Evolutionary conservation across 1,284 basidiomycete species (phyloP).

Genomic region (Heliocybe sulcata): DNA sequence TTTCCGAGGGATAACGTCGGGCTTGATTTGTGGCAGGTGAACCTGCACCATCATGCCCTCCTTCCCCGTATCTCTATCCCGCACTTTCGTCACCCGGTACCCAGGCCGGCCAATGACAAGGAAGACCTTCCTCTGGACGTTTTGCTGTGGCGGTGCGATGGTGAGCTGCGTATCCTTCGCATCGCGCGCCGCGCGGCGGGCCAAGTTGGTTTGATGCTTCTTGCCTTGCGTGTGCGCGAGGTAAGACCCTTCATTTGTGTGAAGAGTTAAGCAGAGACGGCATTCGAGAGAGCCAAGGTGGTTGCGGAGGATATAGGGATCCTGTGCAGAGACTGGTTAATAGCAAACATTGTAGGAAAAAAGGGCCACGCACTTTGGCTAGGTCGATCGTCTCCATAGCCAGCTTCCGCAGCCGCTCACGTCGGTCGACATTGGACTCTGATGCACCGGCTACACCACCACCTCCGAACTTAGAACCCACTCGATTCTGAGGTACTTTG

Average conservation of each 20-base stretch:
- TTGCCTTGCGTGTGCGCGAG: slow-evolving; percentile 99
- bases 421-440: slow-evolving; percentile 92
- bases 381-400: slow-evolving; percentile 95
- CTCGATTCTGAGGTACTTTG: slow-evolving; percentile 63
- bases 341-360: neutral
- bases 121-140: slow-evolving; percentile 87
- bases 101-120: slow-evolving; percentile 97
- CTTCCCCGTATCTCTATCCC: slow-evolving; percentile 71
- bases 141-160: slow-evolving; percentile 71
- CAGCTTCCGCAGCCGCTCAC: slow-evolving; percentile 92
- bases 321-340: slow-evolving; percentile 36
- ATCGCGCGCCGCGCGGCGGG: slow-evolving; percentile 91
- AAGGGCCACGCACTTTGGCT: slow-evolving; percentile 59
- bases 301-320: slow-evolving; percentile 98
- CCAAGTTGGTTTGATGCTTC: slow-evolving; percentile 98
- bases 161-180: slow-evolving; percentile 88
- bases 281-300: slow-evolving; percentile 97
- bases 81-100: slow-evolving; percentile 86
- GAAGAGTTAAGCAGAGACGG: slow-evolving; percentile 93
- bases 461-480: slow-evolving; percentile 93
- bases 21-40: slow-evolving; percentile 91
- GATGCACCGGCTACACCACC: slow-evolving; percentile 90
- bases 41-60: slow-evolving; percentile 97
- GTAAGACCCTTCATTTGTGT: slow-evolving; percentile 99
- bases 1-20: slow-evolving; percentile 77